Percentiles rank a stretch among this genome's conserved stretches.
These are phyloP conservation scores for Pyricularia grisea DNA, from an alignment of 2,329 filamentous ascomycete genomes.

Conservation along the genomic window DNA sequence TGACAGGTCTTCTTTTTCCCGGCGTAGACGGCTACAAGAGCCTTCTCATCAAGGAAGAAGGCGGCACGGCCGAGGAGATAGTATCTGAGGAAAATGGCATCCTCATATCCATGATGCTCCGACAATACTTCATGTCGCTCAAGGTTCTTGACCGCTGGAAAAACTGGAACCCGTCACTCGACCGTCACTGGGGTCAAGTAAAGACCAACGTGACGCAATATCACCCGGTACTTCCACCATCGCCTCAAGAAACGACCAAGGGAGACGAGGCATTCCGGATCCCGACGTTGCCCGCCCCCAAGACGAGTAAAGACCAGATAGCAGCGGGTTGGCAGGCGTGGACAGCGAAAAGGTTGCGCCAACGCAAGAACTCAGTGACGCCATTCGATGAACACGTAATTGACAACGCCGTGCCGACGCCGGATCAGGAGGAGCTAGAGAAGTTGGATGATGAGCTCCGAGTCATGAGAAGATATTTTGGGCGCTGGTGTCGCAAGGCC, in stretches of 20 bases:
- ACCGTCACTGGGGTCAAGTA: conserved; percentile 56
- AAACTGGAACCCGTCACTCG: conserved; percentile 53
- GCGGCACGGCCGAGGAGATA: conserved; percentile 67
- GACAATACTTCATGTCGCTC: conserved; percentile 85
- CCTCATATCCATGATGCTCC: conserved; percentile 74
- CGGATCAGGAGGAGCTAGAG: conserved; percentile 29
- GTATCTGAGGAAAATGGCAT: conserved; percentile 82
- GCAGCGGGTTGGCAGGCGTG: conserved; percentile 25
- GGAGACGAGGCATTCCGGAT: conserved; percentile 12
- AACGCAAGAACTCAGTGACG: conserved; percentile 19
- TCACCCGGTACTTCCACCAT: conserved; percentile 36
- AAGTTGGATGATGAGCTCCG: conserved; percentile 38
- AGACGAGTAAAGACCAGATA: conserved; percentile 3
- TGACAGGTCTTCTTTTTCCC: background rate
- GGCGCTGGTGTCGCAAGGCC: conserved; percentile 63
- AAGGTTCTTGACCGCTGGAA: conserved; percentile 76
- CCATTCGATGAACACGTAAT: conserved; percentile 35
- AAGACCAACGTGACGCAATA: conserved; percentile 48
- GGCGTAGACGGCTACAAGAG: conserved; percentile 63
- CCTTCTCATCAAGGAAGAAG: conserved; percentile 66
- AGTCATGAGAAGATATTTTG: conserved; percentile 58
- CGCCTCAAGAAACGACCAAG: conserved; percentile 18
- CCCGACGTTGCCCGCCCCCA: conserved; percentile 6
- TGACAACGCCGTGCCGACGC: conserved; percentile 24
- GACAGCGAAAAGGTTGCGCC: conserved; percentile 24